Base-by-base conservation (phyloP, 805 yeast species). In the Myxozyma mucilagina region DNA sequence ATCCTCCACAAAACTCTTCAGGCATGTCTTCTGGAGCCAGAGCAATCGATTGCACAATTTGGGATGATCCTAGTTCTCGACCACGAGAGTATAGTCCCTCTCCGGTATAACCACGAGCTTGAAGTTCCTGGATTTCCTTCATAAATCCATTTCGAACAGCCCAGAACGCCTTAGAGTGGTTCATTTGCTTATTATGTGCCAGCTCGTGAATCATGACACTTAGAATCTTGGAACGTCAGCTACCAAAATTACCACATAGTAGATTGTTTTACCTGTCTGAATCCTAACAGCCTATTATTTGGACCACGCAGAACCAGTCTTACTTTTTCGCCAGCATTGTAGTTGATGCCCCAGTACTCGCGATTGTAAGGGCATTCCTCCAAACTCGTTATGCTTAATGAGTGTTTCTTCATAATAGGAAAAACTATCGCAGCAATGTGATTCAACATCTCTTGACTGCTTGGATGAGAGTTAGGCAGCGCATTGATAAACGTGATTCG, bases 131-230 rank as follows among this genome's bases (percentile, higher is more conserved):
- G 11, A 66, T 47, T 39, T 65, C 69, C 16, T 44, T 39, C 63
- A 61, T 62, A 32, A 66, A 60, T 4, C 36, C 51, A 36, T 66
- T 57, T 5, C 68, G 58, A 13, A 66, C 65, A 3, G 44, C 52
- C 62, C 63, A 65, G 24, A 66, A 66, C 24, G 57, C 58, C 31
- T 53, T 56, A 3, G 65, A 62, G 45, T 66, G 69, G 20, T 65
- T 61, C 64, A 62, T 61, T 42, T 62, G 69, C 49, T 60, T 53
- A 31, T 66, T 65, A 31, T 66, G 69, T 6, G 67, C 63, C 8
- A 66, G 55, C 38, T 66, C 69, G 39, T 66, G 69, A 35, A 66
- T 59, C 64, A 66, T 61, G 29, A 66, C 68, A 24, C 63, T 59
- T 44, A 66, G 45, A 8, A 65, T 67, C 61, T 59, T 16, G 6